phyloP scores from a whole-genome alignment of 2,329 filamentous ascomycete species.

The Tolypocladium guangdongense region DNA sequence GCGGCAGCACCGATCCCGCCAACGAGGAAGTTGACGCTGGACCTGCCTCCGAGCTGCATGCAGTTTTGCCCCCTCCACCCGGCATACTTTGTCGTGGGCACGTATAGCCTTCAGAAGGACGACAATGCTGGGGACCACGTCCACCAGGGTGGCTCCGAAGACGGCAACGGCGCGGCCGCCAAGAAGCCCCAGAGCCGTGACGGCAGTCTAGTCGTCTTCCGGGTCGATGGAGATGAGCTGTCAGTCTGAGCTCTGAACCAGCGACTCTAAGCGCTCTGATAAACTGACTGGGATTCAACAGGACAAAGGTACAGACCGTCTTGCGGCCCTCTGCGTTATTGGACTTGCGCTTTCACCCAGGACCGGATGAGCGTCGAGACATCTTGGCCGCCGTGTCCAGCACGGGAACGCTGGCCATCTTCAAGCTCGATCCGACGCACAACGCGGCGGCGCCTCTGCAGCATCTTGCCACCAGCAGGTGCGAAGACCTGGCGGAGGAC shows the following conservation, averaged over 20 bases:
- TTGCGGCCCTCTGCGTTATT: slow-evolving; percentile 63
- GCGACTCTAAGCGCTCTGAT: background rate
- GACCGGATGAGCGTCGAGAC: slow-evolving; percentile 22
- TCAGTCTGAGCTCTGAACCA: slow-evolving; percentile 28
- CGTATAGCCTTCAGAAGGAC: slow-evolving; percentile 61
- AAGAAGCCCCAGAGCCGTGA: slow-evolving; percentile 51
- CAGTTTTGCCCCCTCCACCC: slow-evolving; percentile 56
- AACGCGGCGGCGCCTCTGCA: slow-evolving; percentile 21
- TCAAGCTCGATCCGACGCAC: slow-evolving; percentile 35
- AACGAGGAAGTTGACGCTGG: slow-evolving; percentile 39
- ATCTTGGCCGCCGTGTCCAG: slow-evolving; percentile 69
- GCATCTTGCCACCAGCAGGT: slow-evolving; percentile 32
- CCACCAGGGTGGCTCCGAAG: background rate
- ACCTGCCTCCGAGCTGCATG: slow-evolving; percentile 67
- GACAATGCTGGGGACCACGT: slow-evolving; percentile 7
- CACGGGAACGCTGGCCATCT: slow-evolving; percentile 58
- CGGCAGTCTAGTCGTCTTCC: slow-evolving; percentile 62
- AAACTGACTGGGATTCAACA: slow-evolving; percentile 1
- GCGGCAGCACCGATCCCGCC: slow-evolving; percentile 23
- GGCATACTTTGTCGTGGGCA: slow-evolving; percentile 67
- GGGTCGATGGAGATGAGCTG: slow-evolving; percentile 40
- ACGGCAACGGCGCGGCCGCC: slow-evolving; percentile 10
- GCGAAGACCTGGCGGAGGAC: slow-evolving; percentile 39
- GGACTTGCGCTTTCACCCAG: slow-evolving; percentile 70
- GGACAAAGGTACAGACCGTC: slow-evolving; percentile 39